Base-by-base conservation (phyloP, 768 basidiomycete genomes). In the Candolleomyces efflorescens region DNA sequence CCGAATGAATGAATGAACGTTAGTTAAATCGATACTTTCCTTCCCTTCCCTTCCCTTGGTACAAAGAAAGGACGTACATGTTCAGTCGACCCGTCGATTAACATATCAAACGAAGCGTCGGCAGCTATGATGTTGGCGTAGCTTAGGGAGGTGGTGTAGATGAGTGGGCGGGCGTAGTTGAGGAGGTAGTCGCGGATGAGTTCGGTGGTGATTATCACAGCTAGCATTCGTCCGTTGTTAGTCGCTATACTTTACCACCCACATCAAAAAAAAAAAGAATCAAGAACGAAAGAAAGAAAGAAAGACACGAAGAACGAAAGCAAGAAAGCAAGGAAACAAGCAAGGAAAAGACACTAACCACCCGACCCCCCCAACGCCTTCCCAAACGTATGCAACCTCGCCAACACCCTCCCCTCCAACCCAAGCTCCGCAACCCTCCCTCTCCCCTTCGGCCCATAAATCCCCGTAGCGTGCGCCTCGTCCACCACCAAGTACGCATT, bases 401-500 rank as follows among this genome's bases (percentile, higher is more conserved):
- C 88, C 10, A 90, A 75, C 12, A 97, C 85, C 56, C 84, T 80
- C 12, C 80, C 68, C 65, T 90, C 87, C 39, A 94, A 71, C 0
- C 89, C 91, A 12, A 92, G 70, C 53, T 82, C 71, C 3, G 81
- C 81, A 3, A 91, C 90, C 2, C 93, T 69, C 0, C 95, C 94
- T 41, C 83, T 75, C 0, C 93, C 94, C 37, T 82, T 73, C 0
- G 83, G 78, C 0, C 95, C 94, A 69, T 94, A 96, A 7, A 98
- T 75, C 0, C 95, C 94, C 0, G 93, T 97, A 3, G 94, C 83
- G 70, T 98, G 96, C 0, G 96, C 96, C 68, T 97, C 95, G 59
- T 98, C 96, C 0, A 98, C 86, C 15, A 97, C 70, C 12, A 97
- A 71, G 68, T 89, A 84, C 23, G 78, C 85, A 65, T 89, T 89